Evolutionary conservation across 2,329 filamentous ascomycete genomes (phyloP).

Genomic region (Acephala macrosclerotiorum): DNA sequence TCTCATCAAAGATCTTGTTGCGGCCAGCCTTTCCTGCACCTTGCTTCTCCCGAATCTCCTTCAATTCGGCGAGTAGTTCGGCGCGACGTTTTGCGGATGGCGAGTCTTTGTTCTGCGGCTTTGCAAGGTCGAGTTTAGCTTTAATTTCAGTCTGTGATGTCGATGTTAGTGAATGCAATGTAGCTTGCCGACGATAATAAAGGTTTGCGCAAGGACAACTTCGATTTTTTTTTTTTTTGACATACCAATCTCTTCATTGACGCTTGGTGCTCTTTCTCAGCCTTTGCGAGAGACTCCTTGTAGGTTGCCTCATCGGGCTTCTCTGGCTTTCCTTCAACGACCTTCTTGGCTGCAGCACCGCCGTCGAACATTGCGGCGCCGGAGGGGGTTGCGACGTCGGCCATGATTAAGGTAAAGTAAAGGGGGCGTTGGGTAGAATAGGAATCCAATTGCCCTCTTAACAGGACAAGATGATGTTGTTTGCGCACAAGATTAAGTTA

Average conservation of each 20-base stretch:
- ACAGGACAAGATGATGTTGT: neutral
- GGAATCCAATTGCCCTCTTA: conserved; percentile 8
- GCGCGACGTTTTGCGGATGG: conserved; percentile 83
- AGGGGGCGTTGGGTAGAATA: neutral
- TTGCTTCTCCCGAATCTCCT: conserved; percentile 87
- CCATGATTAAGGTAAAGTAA: conserved; percentile 50
- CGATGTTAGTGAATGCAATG: conserved; percentile 29
- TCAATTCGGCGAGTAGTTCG: conserved; percentile 83
- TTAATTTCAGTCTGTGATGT: conserved; percentile 79
- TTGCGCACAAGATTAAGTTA: conserved; percentile 32
- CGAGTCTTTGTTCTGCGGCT: conserved; percentile 67
- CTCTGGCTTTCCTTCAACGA: conserved; percentile 66
- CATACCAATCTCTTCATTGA: conserved; percentile 75
- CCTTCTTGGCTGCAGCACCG: conserved; percentile 46
- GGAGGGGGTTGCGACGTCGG: conserved; percentile 52
- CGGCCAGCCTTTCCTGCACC: conserved; percentile 85
- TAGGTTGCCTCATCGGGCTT: conserved; percentile 88
- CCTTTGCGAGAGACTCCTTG: conserved; percentile 79
- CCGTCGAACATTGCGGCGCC: conserved; percentile 51
- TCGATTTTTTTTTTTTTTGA: no score
- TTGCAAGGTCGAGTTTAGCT: conserved; percentile 84
- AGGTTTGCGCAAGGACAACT: neutral
- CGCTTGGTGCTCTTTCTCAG: conserved; percentile 85
- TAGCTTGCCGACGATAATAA: conserved; percentile 17
- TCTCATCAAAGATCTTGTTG: conserved; percentile 81